Evolutionary conservation across 2,329 filamentous ascomycete species (phyloP).

Genomic region (Acarospora socialis): DNA sequence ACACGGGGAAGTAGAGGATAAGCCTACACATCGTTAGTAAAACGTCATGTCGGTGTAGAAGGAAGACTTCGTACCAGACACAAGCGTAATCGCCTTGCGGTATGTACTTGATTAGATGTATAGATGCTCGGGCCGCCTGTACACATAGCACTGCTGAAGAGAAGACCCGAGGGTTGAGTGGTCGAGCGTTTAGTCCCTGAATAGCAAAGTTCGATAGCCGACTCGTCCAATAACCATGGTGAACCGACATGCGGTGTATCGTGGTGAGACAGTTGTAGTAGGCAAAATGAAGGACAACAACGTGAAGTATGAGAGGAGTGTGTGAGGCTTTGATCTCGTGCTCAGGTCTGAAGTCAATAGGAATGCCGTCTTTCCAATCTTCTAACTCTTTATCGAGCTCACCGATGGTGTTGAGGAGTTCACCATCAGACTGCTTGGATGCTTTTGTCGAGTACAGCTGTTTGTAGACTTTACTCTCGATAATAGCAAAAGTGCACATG

Average conservation of each 20-base stretch:
- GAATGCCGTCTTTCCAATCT: constrained; percentile 92
- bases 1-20: constrained; percentile 92
- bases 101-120: constrained; percentile 88
- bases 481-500: constrained; percentile 81
- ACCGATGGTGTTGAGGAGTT: constrained; percentile 87
- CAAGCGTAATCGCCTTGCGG: constrained; percentile 89
- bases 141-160: constrained; percentile 87
- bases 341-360: constrained; percentile 91
- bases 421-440: constrained; percentile 79
- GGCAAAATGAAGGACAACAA: constrained; percentile 87
- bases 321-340: constrained; percentile 89
- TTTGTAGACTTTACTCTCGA: constrained; percentile 90
- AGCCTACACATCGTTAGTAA: constrained; percentile 39
- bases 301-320: constrained; percentile 82
- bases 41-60: background rate
- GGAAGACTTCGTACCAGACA: constrained; percentile 75
- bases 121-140: constrained; percentile 80
- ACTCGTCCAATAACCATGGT: constrained; percentile 97
- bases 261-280: constrained; percentile 98
- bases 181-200: constrained; percentile 77
- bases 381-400: constrained; percentile 83
- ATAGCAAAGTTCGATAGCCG: constrained; percentile 89
- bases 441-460: constrained; percentile 85
- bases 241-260: constrained; percentile 95
- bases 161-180: constrained; percentile 86